These are phyloP conservation scores for Tylopilus sp. DNA, from an alignment of 768 basidiomycete genomes.

Conservation along the genomic window DNA sequence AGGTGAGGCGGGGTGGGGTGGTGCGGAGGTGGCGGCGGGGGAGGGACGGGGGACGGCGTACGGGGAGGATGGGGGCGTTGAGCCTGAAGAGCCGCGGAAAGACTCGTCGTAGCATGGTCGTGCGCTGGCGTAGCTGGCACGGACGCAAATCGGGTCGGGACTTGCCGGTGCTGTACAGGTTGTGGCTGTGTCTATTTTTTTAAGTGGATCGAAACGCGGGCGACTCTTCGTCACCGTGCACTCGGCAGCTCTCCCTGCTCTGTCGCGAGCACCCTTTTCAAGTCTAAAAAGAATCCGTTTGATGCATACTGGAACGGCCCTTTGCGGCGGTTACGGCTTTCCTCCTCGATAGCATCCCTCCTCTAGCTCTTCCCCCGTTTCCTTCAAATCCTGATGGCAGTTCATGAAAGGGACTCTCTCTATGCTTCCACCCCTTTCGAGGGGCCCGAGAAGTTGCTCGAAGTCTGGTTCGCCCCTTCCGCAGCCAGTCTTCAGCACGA, in stretches of 20 bases:
- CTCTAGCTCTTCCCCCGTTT: conserved; percentile 11
- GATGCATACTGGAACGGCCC: conserved; percentile 45
- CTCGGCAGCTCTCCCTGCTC: conserved; percentile 14
- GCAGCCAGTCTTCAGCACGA: conserved; percentile 54
- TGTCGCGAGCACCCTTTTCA: conserved; percentile 12
- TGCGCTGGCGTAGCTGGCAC: background rate
- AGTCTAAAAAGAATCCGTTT: conserved; percentile 24
- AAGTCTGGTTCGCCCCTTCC: conserved; percentile 95
- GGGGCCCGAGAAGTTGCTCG: conserved; percentile 92
- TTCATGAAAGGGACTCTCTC: conserved; percentile 19
- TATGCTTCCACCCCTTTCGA: conserved; percentile 64
- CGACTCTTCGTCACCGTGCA: conserved; percentile 13
- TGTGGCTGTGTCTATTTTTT: conserved; percentile 23
- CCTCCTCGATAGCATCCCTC: conserved; percentile 47
- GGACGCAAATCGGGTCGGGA: conserved; percentile 1
- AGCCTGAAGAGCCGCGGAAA: conserved; percentile 47
- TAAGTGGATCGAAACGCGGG: conserved; percentile 4
- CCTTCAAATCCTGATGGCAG: conserved; percentile 22
- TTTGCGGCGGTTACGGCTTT: conserved; percentile 34
- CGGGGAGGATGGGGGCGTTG: conserved; percentile 48
- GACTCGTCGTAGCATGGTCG: conserved; percentile 36
- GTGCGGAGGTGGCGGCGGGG: conserved; percentile 44
- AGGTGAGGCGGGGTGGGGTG: conserved; percentile 46
- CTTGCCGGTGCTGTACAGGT: conserved; percentile 23
- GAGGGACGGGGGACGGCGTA: conserved; percentile 31